Percentiles rank a stretch among this genome's conserved stretches.
Evolutionary conservation across 768 basidiomycete genomes (phyloP).

Genomic region (Leucosporidium scottii): DNA sequence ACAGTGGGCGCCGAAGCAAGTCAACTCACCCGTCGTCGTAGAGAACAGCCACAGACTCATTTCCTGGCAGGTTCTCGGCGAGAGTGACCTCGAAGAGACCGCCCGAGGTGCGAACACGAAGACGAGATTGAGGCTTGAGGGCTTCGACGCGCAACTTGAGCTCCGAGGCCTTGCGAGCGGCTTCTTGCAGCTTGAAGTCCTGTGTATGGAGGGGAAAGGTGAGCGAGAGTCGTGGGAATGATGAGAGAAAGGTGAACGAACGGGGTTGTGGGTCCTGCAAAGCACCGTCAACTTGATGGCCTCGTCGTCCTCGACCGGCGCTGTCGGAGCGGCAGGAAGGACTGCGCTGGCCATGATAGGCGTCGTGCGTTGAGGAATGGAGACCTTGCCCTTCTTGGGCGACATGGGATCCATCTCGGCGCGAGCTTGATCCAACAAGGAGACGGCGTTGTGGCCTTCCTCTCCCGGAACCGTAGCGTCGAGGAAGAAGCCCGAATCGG

Average conservation of each 20-base stretch:
- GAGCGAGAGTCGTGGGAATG: background rate
- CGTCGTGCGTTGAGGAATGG: background rate
- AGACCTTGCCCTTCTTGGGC: background rate
- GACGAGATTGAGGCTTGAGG: conserved; percentile 61
- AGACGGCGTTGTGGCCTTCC: conserved; percentile 41
- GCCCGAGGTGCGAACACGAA: conserved; percentile 75
- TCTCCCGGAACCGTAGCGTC: conserved; percentile 37
- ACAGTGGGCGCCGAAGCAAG: background rate
- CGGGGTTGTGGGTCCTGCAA: conserved; percentile 85
- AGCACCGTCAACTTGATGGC: conserved; percentile 53
- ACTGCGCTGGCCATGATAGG: background rate
- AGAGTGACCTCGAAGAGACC: conserved; percentile 83
- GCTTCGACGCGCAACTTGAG: conserved; percentile 63
- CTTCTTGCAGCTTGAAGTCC: conserved; percentile 68
- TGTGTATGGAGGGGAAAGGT: conserved; percentile 38
- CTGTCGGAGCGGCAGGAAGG: background rate
- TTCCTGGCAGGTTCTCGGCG: conserved; percentile 61
- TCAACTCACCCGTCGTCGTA: conserved; percentile 48
- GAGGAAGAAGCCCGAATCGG: conserved; percentile 40
- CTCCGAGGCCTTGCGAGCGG: conserved; percentile 65
- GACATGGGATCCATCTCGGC: conserved; percentile 44
- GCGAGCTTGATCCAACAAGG: conserved; percentile 56
- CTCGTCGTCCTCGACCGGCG: background rate
- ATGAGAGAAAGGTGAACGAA: conserved; percentile 45
- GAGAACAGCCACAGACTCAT: conserved; percentile 64